Evolutionary conservation across 78 protist species (phyloP), one percentile per base, ranked within the genome.

Genomic region (Polysphondylium violaceum): DNA sequence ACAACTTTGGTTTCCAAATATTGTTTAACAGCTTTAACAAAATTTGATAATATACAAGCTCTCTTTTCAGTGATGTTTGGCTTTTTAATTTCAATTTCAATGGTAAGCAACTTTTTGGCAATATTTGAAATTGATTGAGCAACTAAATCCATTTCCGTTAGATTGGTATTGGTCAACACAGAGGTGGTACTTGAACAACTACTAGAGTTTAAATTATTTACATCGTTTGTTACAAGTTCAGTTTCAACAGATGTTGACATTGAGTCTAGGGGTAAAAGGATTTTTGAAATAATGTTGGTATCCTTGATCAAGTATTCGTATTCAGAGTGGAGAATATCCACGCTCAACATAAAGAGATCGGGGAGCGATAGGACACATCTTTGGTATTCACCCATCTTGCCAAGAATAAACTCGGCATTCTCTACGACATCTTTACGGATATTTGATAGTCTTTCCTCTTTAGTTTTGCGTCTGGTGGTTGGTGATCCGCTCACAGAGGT

Each of bases 51-150:
- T 1, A 74, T 83, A 0, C 60, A 43, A 17, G 91, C 79, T 56
- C 76, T 63, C 63, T 83, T 83, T n/a, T 83, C 91, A 17, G 91
- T 83, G 50, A 83, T 35, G n/a, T 31, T 43, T 1, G 63, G 17
- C 41, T 83, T 83, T 50, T 83, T 83, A 5, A 83, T 69, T 59
- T 83, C 91, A 21, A 69, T 69, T 59, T 83, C 72, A 38, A 83
- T 69, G 2, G 64, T 79, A 1, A 83, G 33, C 8, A 83, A 19
- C 25, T 83, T 83, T 44, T 83, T 83, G 23, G 91, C 91, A 23
- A 83, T 83, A 19, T 23, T 25, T 43, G 91, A 55, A n/a, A 83
- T 83, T 3, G 91, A 83, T 44, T 83, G 91, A 31, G 91, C 91
- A 3, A 83, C 76, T 16, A 35, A 59, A 21, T 83, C 91, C 91